phyloP scores from a whole-genome alignment of 1,284 basidiomycete species.

The Lentinula novae-zelandiae region DNA sequence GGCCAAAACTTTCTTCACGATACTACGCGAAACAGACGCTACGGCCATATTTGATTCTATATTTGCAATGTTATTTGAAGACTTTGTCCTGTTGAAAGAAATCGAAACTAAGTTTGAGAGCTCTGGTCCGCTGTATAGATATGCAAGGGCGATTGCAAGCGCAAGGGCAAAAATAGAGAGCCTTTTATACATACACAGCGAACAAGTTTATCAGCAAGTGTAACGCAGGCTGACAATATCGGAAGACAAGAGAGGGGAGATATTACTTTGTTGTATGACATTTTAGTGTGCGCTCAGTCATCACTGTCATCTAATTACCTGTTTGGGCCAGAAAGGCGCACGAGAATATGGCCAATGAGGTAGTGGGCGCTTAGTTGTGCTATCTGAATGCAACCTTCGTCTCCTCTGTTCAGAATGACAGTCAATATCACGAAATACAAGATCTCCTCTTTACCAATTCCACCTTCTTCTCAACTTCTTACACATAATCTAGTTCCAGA shows the following conservation, averaged over 20 bases:
- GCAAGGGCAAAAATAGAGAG: background rate
- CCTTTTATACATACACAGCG: slow-evolving; percentile 12
- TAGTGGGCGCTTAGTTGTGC: background rate
- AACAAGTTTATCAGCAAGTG: background rate
- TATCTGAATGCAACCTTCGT: background rate
- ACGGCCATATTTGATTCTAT: background rate
- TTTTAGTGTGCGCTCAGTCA: background rate
- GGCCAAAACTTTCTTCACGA: slow-evolving; percentile 74
- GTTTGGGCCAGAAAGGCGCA: background rate
- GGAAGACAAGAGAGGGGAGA: background rate
- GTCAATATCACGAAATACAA: slow-evolving; percentile 27
- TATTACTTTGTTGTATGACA: background rate
- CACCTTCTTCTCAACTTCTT: slow-evolving; percentile 53
- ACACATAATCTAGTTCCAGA: slow-evolving; percentile 73
- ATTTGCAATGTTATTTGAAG: background rate
- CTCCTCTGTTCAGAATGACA: background rate
- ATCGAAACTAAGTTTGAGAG: background rate
- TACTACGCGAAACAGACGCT: slow-evolving; percentile 53
- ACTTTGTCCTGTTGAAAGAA: background rate
- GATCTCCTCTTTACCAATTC: slow-evolving; percentile 66
- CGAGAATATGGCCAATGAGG: background rate
- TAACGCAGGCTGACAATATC: background rate
- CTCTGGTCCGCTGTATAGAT: background rate
- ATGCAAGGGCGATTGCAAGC: slow-evolving; percentile 3
- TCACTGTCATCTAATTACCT: background rate